Conservation (phyloP, 352 stramenopile species). For the Phytopythium aichiense region DNA sequence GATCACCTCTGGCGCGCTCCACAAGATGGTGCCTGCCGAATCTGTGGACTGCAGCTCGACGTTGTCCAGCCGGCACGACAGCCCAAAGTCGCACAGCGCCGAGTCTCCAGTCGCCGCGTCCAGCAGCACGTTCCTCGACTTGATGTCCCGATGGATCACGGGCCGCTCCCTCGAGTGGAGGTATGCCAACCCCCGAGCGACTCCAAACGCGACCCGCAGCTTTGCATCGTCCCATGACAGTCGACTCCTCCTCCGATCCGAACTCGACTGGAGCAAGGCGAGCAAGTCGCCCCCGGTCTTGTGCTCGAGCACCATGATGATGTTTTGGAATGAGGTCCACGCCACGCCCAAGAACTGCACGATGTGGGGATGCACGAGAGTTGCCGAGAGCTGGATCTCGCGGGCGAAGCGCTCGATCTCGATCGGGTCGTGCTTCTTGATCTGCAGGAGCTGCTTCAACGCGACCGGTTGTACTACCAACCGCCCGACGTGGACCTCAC, state of each 20-base stretch:
- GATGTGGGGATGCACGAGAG: slow-evolving; percentile 52
- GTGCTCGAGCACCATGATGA: slow-evolving; percentile 44
- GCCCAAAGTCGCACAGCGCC: slow-evolving; percentile 45
- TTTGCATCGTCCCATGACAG: slow-evolving; percentile 41
- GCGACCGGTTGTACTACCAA: slow-evolving; percentile 30
- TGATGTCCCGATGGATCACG: slow-evolving; percentile 51
- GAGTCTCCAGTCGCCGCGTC: slow-evolving; percentile 35
- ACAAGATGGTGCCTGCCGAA: slow-evolving; percentile 30
- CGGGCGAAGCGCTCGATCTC: slow-evolving; percentile 51
- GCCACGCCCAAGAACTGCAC: slow-evolving; percentile 48
- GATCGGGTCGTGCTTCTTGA: slow-evolving; percentile 33
- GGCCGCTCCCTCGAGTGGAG: slow-evolving; percentile 34
- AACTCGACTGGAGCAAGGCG: slow-evolving; percentile 2
- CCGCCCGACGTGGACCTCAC: slow-evolving; percentile 39
- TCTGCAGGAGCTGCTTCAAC: slow-evolving; percentile 38
- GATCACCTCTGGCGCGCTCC: slow-evolving; percentile 52
- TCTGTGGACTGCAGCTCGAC: slow-evolving; percentile 9
- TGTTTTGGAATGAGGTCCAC: slow-evolving; percentile 59
- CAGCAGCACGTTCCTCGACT: slow-evolving; percentile 47
- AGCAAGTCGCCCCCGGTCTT: slow-evolving; percentile 38
- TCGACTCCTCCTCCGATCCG: slow-evolving; percentile 17
- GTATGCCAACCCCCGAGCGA: slow-evolving; percentile 39
- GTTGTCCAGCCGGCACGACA: slow-evolving; percentile 20
- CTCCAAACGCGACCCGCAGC: slow-evolving; percentile 37
- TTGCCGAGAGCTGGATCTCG: slow-evolving; percentile 53